A percentile compares a stretch with the other conserved stretches of the same genome.
Conservation (phyloP, 2,329 filamentous ascomycete genomes). For the Pseudogymnoascus destructans region DNA sequence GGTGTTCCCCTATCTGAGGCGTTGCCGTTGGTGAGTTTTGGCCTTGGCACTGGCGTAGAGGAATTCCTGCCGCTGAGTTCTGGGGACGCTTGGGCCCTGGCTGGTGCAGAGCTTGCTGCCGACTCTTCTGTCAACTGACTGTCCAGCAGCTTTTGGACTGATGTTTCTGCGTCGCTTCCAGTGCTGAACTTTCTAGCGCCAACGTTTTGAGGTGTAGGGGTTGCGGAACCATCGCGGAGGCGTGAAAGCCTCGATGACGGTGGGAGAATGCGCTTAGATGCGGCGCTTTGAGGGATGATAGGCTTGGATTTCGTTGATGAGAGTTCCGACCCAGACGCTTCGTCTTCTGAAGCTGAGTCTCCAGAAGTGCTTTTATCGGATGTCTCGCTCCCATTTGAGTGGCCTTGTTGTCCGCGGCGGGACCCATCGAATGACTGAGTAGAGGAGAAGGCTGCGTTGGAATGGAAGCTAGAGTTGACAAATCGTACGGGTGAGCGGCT, state of each 20-base stretch:
- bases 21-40: constrained; percentile 1
- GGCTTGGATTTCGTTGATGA: not conserved
- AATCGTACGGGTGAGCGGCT: constrained; percentile 8
- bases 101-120: not conserved
- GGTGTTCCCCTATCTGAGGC: not conserved
- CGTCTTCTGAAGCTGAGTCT: not conserved
- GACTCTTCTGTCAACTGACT: constrained; percentile 3
- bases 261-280: not conserved
- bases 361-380: constrained; percentile 3
- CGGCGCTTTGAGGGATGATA: not conserved
- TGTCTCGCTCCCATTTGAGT: not conserved
- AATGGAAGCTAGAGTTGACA: not conserved
- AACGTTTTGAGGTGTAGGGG: not conserved
- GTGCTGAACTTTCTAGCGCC: not conserved
- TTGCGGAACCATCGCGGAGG: not conserved
- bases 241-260: not conserved
- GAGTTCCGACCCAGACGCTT: not conserved
- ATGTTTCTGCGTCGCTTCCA: not conserved
- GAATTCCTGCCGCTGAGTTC: not conserved
- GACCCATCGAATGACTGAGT: not conserved
- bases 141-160: not conserved
- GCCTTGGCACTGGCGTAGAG: not conserved
- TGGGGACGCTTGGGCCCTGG: not conserved
- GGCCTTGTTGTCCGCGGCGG: not conserved
- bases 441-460: not conserved